phyloP scores from a whole-genome alignment of 2,329 filamentous ascomycete genomes.

The Conoideocrella luteorostrata region DNA sequence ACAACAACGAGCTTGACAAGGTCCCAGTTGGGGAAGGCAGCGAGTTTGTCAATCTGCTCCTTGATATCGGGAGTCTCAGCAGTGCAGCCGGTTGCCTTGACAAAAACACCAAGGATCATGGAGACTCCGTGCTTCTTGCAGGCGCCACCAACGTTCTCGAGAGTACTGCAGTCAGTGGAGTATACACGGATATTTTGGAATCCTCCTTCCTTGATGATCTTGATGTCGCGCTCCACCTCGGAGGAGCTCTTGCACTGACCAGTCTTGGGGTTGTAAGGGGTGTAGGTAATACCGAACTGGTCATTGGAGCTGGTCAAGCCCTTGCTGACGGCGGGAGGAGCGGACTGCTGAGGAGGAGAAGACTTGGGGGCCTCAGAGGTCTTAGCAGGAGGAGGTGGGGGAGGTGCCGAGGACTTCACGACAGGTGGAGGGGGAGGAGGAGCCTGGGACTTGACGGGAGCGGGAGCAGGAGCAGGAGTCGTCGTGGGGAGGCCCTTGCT shows the following conservation, averaged over 20 bases:
- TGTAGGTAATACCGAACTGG: slow-evolving; percentile 75
- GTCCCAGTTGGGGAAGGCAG: slow-evolving; percentile 66
- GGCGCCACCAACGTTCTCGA: slow-evolving; percentile 67
- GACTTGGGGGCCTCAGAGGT: background rate
- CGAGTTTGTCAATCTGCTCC: slow-evolving; percentile 68
- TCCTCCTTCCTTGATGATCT: slow-evolving; percentile 54
- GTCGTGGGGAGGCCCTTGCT: slow-evolving; percentile 32
- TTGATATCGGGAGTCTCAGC: slow-evolving; percentile 55
- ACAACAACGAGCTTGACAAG: slow-evolving; percentile 74
- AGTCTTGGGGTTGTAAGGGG: slow-evolving; percentile 55
- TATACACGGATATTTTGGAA: slow-evolving; percentile 76
- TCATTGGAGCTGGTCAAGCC: slow-evolving; percentile 37
- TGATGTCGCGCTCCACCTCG: slow-evolving; percentile 56
- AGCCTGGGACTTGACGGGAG: slow-evolving; percentile 15
- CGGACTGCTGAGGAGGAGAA: slow-evolving; percentile 7
- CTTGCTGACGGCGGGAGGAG: slow-evolving; percentile 8
- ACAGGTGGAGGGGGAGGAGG: slow-evolving; percentile 3
- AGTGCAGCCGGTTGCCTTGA: slow-evolving; percentile 58
- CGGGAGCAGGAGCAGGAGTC: slow-evolving; percentile 22
- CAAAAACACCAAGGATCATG: slow-evolving; percentile 84
- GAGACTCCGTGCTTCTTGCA: slow-evolving; percentile 61
- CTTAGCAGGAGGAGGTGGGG: background rate
- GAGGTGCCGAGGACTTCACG: slow-evolving; percentile 10
- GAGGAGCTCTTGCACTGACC: slow-evolving; percentile 58
- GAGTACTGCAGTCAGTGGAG: slow-evolving; percentile 82